Evolutionary conservation across 306 rosid genomes (phyloP).

Genomic region (Hippophae rhamnoides): DNA sequence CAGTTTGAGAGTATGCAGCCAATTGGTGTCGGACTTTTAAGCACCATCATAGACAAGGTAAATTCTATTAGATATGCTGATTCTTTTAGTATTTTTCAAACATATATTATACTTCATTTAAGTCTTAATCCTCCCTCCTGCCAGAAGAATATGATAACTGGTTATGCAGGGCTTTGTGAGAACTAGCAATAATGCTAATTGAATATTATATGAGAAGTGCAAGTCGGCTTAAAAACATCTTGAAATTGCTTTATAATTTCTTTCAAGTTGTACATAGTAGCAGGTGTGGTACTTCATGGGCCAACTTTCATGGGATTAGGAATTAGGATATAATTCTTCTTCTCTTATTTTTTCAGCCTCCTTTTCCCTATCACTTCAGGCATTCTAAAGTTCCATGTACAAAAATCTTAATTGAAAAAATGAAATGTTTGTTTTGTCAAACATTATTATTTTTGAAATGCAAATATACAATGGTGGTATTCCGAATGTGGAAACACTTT

Average conservation of each 20-base stretch:
- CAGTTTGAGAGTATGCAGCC: constrained; percentile 96
- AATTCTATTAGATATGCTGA: constrained; percentile 3
- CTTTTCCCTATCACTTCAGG: not conserved
- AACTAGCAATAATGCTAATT: no score
- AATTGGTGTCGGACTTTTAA: constrained; percentile 79
- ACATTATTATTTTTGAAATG: no score
- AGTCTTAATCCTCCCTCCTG: not conserved
- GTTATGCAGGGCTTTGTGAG: not conserved
- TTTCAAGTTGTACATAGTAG: no score
- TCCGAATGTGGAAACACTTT: no score
- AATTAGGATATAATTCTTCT: not conserved
- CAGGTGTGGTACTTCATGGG: no score
- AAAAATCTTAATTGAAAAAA: no score
- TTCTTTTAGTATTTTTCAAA: not conserved
- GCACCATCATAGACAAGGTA: constrained; percentile 83
- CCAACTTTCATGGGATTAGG: not conserved
- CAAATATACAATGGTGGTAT: no score
- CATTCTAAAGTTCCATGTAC: not conserved
- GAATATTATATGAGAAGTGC: no score
- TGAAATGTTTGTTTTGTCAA: no score
- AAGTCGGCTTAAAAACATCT: no score
- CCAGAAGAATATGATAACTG: not conserved
- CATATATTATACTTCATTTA: not conserved
- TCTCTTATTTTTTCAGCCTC: not conserved
- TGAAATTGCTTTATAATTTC: no score